Conservation (phyloP, 2,329 filamentous ascomycete genomes). For the Penicillium sp. region DNA sequence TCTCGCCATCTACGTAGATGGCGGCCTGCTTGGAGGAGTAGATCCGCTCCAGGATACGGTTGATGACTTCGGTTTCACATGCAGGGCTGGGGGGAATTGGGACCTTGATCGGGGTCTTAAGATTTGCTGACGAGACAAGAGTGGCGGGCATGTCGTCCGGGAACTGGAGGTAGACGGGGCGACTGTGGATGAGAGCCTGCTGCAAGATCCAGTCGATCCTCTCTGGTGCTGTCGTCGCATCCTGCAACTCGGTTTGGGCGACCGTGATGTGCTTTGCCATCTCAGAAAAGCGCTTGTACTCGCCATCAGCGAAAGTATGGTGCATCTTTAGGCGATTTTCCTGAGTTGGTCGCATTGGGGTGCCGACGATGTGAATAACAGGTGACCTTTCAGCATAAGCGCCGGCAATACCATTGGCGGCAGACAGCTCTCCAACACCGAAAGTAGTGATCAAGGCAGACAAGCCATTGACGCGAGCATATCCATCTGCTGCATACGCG, state of each 20-base stretch:
- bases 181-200: constrained; percentile 53
- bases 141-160: constrained; percentile 54
- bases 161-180: constrained; percentile 57
- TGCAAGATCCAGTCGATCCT: constrained; percentile 54
- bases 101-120: constrained; percentile 18
- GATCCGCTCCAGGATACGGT: constrained; percentile 43
- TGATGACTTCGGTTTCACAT: constrained; percentile 25
- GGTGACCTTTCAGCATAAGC: constrained; percentile 71
- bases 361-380: constrained; percentile 61
- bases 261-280: constrained; percentile 53
- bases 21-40: constrained; percentile 49
- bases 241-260: constrained; percentile 50
- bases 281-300: constrained; percentile 52
- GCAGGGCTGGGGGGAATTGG: constrained; percentile 12
- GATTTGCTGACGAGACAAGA: constrained; percentile 20
- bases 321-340: constrained; percentile 52
- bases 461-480: constrained; percentile 32
- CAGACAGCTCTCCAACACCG: constrained; percentile 67
- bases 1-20: constrained; percentile 55
- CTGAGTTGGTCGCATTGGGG: constrained; percentile 48
- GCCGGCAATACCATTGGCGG: constrained; percentile 72
- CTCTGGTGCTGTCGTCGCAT: constrained; percentile 47
- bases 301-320: constrained; percentile 66
- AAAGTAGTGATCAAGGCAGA: constrained; percentile 31
- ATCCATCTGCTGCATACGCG: constrained; percentile 45